Base-by-base conservation (phyloP, 352 stramenopile species). In the Pythium brassicae region DNA sequence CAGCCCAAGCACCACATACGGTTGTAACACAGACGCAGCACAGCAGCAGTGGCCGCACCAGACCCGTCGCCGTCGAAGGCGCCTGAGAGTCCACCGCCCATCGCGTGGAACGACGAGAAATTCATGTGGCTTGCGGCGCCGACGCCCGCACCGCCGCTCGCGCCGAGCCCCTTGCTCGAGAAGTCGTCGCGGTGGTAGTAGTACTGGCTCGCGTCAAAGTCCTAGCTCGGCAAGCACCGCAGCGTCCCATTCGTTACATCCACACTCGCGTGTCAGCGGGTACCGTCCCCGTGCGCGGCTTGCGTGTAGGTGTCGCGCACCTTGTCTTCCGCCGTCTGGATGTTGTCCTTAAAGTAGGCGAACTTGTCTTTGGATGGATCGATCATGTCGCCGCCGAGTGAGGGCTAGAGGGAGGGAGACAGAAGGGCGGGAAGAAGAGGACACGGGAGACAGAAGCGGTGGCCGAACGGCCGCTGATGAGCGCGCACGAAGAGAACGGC, bases 261-360 rank as follows among this genome's bases (percentile, higher is more conserved):
- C n/a, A 12, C 10, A 52, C 22, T 2, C 20, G 26, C 23, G 10
- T 45, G 20, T 25, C 4, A 45, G n/a, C 7, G 6, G 23, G 39
- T 9, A 4, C 39, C 8, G 5, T 44, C 39, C 37, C 15, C n/a
- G 2, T 43, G 15, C 4, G 3, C 32, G 32, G 2, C 12, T 9
- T 17, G 35, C 35, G 14, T 6, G 6, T n/a, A 11, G 35, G 7
- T 39, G 7, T 9, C 11, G 5, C 58, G 39, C 47, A 90, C 83
- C 76, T 94, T 90, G 61, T 94, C 83, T 66, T 94, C 83, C 23
- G 81, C 81, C 4, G 81, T 94, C 71, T 94, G 83, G 65, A 94
- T 91, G 62, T 94, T 94, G 65, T 94, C 81, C 69, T 94, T 94
- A 63, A 94, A 94, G 69, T 94, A 94, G 1, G 83, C 83, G 61